Base-by-base conservation (phyloP, 2,329 filamentous ascomycete species). In the Aureobasidium mangrovei region DNA sequence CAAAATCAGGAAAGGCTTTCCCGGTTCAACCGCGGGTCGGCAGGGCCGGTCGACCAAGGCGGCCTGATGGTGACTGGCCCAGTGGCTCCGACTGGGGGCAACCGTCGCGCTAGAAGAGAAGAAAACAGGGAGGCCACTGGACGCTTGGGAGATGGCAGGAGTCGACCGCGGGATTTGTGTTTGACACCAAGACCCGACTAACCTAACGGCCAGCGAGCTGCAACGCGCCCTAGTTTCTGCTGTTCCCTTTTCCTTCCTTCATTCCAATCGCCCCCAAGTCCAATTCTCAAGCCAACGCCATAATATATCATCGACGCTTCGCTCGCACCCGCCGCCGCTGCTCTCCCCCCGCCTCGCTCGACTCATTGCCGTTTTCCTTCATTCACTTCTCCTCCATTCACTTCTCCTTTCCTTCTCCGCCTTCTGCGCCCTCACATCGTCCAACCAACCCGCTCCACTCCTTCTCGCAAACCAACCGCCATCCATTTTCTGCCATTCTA, bases 101-200 rank as follows among this genome's bases (percentile, higher is more conserved):
- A 42, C 47, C 47, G 38, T 9, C 47, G 47, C 38, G 47, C 47
- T 29, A 41, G 47, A 51, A 32, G 47, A 35, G 9, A 28, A 28
- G 38, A 45, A 47, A 47, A 47, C 45, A 47, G 45, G 45, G 45
- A 47, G 45, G 35, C 27, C 36, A n/a, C 18, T 18, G 18, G 18
- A 18, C 18, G 39, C 39, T 41, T 33, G 38, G 38, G 47, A 51
- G 47, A 51, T 51, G 35, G 47, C 47, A 51, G 47, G 38, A 51
- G 36, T 41, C 36, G 47, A 42, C 18, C 29, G 38, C 38, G 38
- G 47, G 1, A 51, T 40, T 51, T 51, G 47, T 39, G 47, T 51
- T 51, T 51, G 47, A 51, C 47, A 51, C 47, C 47, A 51, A 51
- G 47, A 51, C 47, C 18, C 28, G 41, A 41, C 42, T 51, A 27